Base-by-base conservation (phyloP, 208 protist genomes). In the Leishmania gerbilli region DNA sequence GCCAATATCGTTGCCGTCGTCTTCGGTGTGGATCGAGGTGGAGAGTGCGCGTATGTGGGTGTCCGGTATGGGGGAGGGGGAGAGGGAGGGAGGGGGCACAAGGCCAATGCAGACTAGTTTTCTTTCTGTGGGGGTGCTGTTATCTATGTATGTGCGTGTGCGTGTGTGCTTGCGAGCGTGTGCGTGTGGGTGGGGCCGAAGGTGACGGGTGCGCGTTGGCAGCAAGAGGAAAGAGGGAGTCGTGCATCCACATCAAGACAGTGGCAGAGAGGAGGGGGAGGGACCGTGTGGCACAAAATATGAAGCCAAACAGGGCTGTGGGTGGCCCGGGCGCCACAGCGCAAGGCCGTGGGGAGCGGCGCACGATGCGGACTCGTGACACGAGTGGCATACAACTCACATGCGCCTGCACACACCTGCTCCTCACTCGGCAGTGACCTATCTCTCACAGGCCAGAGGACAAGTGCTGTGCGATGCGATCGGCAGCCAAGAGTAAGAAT, bases 61-160 rank as follows among this genome's bases (percentile, higher is more conserved):
- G 51, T 3, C 9, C 74, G 19, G 74, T 65, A 65, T 40, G 27
- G 68, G 9, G 3, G 37, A 4, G 3, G 68, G 45, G 11, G 1
- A 11, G 27, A 13, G 27, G 65, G 27, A 71, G 45, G 24, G 24
- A 49, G 45, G 34, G n/a, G 24, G 17, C 6, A 53, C 5, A 76
- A 37, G 27, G 71, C 34, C 27, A n/a, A n/a, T 6, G 49, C n/a
- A n/a, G 17, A 24, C 40, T 31, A 40, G 6, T 31, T 60, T 58
- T 40, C 51, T 8, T 21, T 76, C 11, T 31, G 45, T 67, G 60
- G 6, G 69, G 24, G 24, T 74, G 45, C 37, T 74, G 55, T 13
- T 74, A 47, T 74, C 69, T 74, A n/a, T 74, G 37, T 69, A 45
- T 21, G 4, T 74, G 67, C 24, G 9, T 71, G 65, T 47, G 45